A percentile compares a stretch with the other conserved stretches of the same genome.
Evolutionary conservation across 192 early-diverging fungal species (phyloP).

Genomic region (Backusella sp.): DNA sequence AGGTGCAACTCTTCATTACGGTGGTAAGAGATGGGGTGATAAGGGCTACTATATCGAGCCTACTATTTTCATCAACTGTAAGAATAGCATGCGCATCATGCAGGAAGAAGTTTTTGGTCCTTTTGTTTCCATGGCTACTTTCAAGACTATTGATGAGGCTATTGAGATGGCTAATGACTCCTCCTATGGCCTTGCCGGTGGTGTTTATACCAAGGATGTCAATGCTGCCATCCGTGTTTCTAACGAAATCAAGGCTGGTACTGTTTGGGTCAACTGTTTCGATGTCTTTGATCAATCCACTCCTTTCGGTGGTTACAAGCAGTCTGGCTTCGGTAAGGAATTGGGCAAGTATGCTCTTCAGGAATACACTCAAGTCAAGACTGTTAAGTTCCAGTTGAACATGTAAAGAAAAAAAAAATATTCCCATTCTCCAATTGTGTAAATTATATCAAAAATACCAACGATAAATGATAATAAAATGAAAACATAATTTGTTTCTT

Average conservation of each 20-base stretch:
- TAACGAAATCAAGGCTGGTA: constrained; percentile 62
- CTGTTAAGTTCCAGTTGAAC: constrained; percentile 10
- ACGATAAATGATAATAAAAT: not conserved
- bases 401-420: not conserved
- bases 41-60: constrained; percentile 73
- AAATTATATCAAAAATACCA: not conserved
- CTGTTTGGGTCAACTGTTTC: constrained; percentile 82
- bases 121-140: constrained; percentile 71
- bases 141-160: constrained; percentile 73
- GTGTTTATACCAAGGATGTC: constrained; percentile 70
- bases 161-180: constrained; percentile 66
- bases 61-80: constrained; percentile 65
- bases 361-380: constrained; percentile 17
- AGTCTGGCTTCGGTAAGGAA: constrained; percentile 45
- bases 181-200: constrained; percentile 66
- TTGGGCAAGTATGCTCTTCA: constrained; percentile 14
- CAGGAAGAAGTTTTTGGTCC: constrained; percentile 86
- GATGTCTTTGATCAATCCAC: constrained; percentile 68
- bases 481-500: not conserved
- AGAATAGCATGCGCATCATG: constrained; percentile 39
- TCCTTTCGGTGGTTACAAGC: constrained; percentile 78
- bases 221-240: constrained; percentile 58
- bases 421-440: not conserved
- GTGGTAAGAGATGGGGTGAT: constrained; percentile 36
- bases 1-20: constrained; percentile 7